phyloP scores from a whole-genome alignment of 176 grass and related monocot species.

The Typha latifolia region DNA sequence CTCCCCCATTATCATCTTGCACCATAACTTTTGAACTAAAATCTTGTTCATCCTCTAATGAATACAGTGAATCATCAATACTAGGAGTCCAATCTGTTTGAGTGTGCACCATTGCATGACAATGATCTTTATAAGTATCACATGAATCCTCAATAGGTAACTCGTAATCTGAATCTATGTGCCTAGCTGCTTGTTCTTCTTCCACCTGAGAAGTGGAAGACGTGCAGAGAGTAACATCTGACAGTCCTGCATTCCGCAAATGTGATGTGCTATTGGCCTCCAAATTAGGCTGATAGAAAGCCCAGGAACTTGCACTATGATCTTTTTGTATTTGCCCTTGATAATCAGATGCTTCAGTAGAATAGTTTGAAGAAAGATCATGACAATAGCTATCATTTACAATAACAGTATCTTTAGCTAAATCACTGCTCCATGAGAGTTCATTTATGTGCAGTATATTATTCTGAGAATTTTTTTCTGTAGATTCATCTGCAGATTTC shows the following conservation, averaged over 20 bases:
- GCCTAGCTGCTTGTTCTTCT: slow-evolving; percentile 17
- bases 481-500: slow-evolving; percentile 28
- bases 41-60: slow-evolving; percentile 34
- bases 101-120: slow-evolving; percentile 11
- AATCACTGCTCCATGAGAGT: slow-evolving; percentile 14
- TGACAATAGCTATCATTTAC: slow-evolving; percentile 7
- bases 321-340: slow-evolving; percentile 27
- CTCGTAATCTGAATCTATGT: slow-evolving; percentile 19
- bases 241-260: slow-evolving; percentile 4
- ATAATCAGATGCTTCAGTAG: slow-evolving; percentile 21
- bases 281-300: slow-evolving; percentile 16
- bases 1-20: slow-evolving; percentile 22
- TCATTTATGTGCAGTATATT: slow-evolving; percentile 15
- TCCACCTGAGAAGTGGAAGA: background rate
- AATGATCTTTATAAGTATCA: slow-evolving; percentile 32
- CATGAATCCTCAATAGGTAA: slow-evolving; percentile 33
- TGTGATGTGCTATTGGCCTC: slow-evolving; percentile 19
- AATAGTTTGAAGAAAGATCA: slow-evolving; percentile 11
- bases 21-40: slow-evolving; percentile 37
- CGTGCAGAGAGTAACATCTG: background rate
- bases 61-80: slow-evolving; percentile 16
- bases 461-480: slow-evolving; percentile 25
- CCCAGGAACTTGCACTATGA: slow-evolving; percentile 15
- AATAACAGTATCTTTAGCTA: slow-evolving; percentile 17
- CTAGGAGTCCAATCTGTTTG: slow-evolving; percentile 19